phyloP scores from a whole-genome alignment of 768 basidiomycete genomes.

The Serendipita sp. region DNA sequence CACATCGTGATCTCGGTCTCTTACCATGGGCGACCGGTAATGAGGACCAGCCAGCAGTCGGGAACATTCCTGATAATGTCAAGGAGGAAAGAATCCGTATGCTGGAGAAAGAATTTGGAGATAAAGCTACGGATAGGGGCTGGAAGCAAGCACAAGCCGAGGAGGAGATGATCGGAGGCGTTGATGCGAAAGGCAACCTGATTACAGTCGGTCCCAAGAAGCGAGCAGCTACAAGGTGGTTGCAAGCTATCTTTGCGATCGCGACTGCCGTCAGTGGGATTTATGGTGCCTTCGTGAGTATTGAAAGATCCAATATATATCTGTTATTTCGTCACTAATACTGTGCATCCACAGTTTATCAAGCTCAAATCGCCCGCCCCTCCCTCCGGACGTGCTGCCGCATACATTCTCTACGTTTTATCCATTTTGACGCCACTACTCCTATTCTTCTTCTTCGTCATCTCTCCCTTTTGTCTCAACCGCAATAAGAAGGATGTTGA shows the following conservation, averaged over 20 bases:
- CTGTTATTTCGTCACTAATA: conserved; percentile 8
- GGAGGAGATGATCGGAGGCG: conserved; percentile 39
- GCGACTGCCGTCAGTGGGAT: conserved; percentile 39
- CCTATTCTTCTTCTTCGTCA: conserved; percentile 37
- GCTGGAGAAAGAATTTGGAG: conserved; percentile 50
- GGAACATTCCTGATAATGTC: conserved; percentile 20
- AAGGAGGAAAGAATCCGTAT: conserved; percentile 57
- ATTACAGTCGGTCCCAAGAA: conserved; percentile 50
- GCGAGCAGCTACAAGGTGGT: conserved; percentile 31
- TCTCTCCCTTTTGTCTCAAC: conserved; percentile 35
- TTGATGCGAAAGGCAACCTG: conserved; percentile 39
- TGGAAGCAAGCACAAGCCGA: conserved; percentile 27
- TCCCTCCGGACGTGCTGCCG: conserved; percentile 38
- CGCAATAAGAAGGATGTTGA: conserved; percentile 19
- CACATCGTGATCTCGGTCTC: not conserved
- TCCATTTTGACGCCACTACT: conserved; percentile 37
- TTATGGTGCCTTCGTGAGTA: conserved; percentile 41
- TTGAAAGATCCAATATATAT: conserved; percentile 12
- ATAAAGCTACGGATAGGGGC: conserved; percentile 18
- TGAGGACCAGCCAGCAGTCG: not conserved
- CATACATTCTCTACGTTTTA: conserved; percentile 41
- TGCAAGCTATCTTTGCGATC: conserved; percentile 35
- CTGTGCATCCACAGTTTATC: conserved; percentile 27
- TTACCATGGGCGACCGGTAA: conserved; percentile 9
- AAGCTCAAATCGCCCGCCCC: conserved; percentile 37